Evolutionary conservation across 2,329 filamentous ascomycete genomes (phyloP).

Genomic region (Aspergillus sojae): DNA sequence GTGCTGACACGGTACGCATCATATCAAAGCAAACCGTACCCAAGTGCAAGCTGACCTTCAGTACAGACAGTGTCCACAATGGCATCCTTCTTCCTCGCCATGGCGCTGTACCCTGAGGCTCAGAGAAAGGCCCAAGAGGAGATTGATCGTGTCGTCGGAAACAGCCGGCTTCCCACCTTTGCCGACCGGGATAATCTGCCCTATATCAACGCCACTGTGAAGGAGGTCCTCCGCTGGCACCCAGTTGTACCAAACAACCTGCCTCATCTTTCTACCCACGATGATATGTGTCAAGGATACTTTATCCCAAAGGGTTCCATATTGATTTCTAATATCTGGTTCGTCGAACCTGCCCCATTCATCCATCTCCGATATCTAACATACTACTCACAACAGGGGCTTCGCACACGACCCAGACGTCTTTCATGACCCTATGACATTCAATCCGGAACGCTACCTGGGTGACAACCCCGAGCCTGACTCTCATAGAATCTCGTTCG

Average conservation of each 20-base stretch:
- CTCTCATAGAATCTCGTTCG: conserved; percentile 32
- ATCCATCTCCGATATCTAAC: neutral
- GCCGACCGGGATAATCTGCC: conserved; percentile 29
- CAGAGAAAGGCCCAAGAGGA: conserved; percentile 22
- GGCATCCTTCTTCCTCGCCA: conserved; percentile 21
- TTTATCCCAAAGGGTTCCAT: conserved; percentile 40
- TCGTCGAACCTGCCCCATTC: neutral
- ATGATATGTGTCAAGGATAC: conserved; percentile 29
- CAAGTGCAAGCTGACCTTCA: neutral
- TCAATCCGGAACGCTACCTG: conserved; percentile 49
- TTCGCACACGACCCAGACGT: conserved; percentile 43
- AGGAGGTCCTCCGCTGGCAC: conserved; percentile 37
- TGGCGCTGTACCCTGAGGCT: conserved; percentile 21
- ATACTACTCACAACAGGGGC: conserved; percentile 31
- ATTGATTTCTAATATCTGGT: conserved; percentile 43
- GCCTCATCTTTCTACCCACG: conserved; percentile 27
- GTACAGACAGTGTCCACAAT: conserved; percentile 19
- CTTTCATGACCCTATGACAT: conserved; percentile 41
- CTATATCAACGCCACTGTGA: conserved; percentile 36
- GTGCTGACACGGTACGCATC: conserved; percentile 42
- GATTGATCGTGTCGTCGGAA: conserved; percentile 19
- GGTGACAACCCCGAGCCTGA: conserved; percentile 39
- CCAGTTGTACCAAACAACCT: conserved; percentile 31
- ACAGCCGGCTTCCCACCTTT: conserved; percentile 13
- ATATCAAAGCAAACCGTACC: no score